phyloP scores from a whole-genome alignment of 768 basidiomycete genomes.

The Pleurotus eryngii region DNA sequence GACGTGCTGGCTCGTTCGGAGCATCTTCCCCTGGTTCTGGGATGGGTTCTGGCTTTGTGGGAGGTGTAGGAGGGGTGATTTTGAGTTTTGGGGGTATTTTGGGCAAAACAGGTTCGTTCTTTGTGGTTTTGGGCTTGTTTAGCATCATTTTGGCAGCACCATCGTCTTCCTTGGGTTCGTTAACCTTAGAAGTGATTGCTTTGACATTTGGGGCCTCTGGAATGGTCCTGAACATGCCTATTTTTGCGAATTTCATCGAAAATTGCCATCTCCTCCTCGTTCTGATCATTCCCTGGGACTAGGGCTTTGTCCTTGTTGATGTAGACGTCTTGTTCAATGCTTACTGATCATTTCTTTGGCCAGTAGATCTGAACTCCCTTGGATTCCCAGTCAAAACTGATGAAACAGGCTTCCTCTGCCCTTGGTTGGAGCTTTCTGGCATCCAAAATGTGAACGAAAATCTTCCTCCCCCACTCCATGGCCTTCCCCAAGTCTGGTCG shows the following conservation, averaged over 20 bases:
- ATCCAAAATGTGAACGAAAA: constrained; percentile 2
- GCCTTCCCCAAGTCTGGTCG: neutral
- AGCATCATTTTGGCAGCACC: neutral
- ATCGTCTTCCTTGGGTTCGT: neutral
- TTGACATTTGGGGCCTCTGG: neutral
- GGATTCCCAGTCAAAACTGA: constrained; percentile 22
- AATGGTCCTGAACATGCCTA: neutral
- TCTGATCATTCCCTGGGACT: constrained; percentile 15
- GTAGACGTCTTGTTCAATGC: constrained; percentile 23
- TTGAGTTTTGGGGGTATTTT: neutral
- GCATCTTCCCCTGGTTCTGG: neutral
- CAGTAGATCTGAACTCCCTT: constrained; percentile 28
- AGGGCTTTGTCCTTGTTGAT: constrained; percentile 17
- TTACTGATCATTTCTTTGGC: constrained; percentile 19
- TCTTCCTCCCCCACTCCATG: constrained; percentile 2
- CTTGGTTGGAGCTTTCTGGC: constrained; percentile 19
- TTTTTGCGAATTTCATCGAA: constrained; percentile 3
- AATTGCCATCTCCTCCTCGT: constrained; percentile 26
- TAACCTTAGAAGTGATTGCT: neutral
- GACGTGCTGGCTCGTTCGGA: neutral
- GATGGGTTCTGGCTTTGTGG: neutral
- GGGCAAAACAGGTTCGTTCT: neutral
- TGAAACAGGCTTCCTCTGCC: constrained; percentile 14
- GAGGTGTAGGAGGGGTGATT: neutral
- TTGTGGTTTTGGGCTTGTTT: neutral